Evolutionary conservation across 2,329 filamentous ascomycete genomes (phyloP).

Genomic region (Ophiostoma piceae): DNA sequence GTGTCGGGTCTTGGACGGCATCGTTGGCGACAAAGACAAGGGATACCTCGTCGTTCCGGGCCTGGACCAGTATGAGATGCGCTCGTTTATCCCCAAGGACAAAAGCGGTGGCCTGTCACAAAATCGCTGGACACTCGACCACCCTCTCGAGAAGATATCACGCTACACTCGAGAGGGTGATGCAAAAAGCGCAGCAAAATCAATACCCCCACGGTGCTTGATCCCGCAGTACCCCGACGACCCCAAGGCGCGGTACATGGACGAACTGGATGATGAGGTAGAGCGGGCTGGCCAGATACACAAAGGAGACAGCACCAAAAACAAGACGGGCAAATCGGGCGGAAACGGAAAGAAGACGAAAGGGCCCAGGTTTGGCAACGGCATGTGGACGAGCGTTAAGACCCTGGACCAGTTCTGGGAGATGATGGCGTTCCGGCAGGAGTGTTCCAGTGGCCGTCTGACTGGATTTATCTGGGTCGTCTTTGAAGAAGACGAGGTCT

Average conservation of each 20-base stretch:
- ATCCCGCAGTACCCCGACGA: constrained; percentile 93
- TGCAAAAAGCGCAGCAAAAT: neutral
- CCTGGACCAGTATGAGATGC: constrained; percentile 72
- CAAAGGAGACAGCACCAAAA: neutral
- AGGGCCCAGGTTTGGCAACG: constrained; percentile 38
- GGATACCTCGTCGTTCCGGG: constrained; percentile 86
- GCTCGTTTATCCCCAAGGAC: constrained; percentile 63
- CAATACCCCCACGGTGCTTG: constrained; percentile 71
- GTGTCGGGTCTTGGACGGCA: constrained; percentile 78
- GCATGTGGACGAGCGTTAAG: constrained; percentile 77
- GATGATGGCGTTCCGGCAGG: constrained; percentile 93
- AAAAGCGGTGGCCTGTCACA: constrained; percentile 27
- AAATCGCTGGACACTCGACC: constrained; percentile 43
- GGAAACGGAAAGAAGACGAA: neutral
- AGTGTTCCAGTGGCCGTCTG: constrained; percentile 85
- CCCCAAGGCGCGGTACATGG: constrained; percentile 82
- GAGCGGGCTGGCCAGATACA: constrained; percentile 46
- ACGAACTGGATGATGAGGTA: constrained; percentile 82
- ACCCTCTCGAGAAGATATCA: constrained; percentile 42
- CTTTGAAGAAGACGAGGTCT: constrained; percentile 47
- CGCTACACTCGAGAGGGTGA: constrained; percentile 43
- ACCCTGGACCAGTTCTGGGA: constrained; percentile 96
- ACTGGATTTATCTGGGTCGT: constrained; percentile 96
- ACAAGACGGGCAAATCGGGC: neutral
- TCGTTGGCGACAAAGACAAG: constrained; percentile 52